These are phyloP conservation scores for Lunularia cruciata DNA, from an alignment of 225 moss, liverwort and hornwort genomes.

Conservation along the genomic window DNA sequence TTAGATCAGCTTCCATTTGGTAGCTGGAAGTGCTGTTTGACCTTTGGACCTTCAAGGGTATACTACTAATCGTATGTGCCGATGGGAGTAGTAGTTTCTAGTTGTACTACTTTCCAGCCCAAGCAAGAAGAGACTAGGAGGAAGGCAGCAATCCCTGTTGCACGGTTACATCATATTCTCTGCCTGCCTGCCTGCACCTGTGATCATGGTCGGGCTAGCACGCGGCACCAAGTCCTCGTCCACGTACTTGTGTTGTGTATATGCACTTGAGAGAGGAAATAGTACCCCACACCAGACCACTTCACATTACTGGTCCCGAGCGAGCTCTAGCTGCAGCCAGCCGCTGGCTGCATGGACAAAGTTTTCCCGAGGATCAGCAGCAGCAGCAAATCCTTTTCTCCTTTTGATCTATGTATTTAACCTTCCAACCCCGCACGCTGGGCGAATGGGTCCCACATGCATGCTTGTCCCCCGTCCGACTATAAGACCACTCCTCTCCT, in stretches of 20 bases:
- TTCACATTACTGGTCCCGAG: too few relatives aligned
- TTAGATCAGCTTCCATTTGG: conserved; percentile 6
- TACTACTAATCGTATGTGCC: too few relatives aligned
- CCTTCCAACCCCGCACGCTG: not conserved
- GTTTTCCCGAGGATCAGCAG: not conserved
- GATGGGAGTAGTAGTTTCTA: not conserved
- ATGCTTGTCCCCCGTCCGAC: not conserved
- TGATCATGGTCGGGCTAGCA: conserved; percentile 3
- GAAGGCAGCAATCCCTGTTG: conserved; percentile 12
- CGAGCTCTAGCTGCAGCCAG: too few relatives aligned
- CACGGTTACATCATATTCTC: not conserved
- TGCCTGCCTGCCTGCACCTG: not conserved
- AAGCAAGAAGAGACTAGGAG: too few relatives aligned
- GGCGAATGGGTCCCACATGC: conserved; percentile 5
- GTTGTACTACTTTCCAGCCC: not conserved
- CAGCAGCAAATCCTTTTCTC: conserved; percentile 1
- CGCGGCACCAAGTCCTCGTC: not conserved
- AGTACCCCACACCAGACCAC: too few relatives aligned
- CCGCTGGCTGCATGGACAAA: conserved; percentile 7
- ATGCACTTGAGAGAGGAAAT: not conserved
- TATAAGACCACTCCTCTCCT: too few relatives aligned
- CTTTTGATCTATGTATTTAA: not conserved
- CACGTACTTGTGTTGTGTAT: not conserved
- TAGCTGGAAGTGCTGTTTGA: conserved; percentile 20
- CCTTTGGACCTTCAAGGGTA: conserved; percentile 3